Base-by-base conservation (phyloP, 352 stramenopile genomes). In the Phytophthora quininea region DNA sequence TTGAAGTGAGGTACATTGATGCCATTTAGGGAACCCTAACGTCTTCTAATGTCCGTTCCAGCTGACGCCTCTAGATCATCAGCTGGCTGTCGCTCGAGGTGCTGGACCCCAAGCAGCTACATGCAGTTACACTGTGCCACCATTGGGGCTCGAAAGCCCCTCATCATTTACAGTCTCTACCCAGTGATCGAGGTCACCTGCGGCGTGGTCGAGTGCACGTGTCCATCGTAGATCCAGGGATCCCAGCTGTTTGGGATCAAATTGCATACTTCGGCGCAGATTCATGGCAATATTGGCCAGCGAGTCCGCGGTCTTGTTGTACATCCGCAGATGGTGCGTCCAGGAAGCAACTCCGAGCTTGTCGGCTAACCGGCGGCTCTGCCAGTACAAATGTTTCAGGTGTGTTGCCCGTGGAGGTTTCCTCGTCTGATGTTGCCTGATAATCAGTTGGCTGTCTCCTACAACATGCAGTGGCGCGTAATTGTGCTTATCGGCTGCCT, bases 1-100 rank as follows among this genome's bases (percentile, higher is more conserved):
- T 12, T 11, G 24, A 27, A 51, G 12, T 51, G 32, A 54, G 30
- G 48, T 42, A 31, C 51, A 3, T 40, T 40, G 40, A 35, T 46
- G 14, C 12, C 24, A 56, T 15, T 55, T 55, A n/a, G n/a, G n/a
- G n/a, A 40, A 40, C 35, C 35, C 35, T 40, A 40, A 40, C 35
- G 35, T 11, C 35, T 5, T 10, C 35, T 40, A 40, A 40, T 40
- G 5, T 40, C 35, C 35, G 35, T 40, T 40, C 35, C 35, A 40
- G 10, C 35, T 11, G 10, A 11, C 35, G 35, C 35, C 35, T 40
- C 35, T 40, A 40, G 5, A 40, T 40, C 35, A 10, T 10, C 10
- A 11, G 35, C 10, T 40, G 35, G 35, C 35, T 40, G 5, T 40
- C 35, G 5, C 35, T 40, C 5, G 10, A 11, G 35, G 35, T 40